phyloP scores from a whole-genome alignment of 768 basidiomycete species.

The Thelephora ganbajun region DNA sequence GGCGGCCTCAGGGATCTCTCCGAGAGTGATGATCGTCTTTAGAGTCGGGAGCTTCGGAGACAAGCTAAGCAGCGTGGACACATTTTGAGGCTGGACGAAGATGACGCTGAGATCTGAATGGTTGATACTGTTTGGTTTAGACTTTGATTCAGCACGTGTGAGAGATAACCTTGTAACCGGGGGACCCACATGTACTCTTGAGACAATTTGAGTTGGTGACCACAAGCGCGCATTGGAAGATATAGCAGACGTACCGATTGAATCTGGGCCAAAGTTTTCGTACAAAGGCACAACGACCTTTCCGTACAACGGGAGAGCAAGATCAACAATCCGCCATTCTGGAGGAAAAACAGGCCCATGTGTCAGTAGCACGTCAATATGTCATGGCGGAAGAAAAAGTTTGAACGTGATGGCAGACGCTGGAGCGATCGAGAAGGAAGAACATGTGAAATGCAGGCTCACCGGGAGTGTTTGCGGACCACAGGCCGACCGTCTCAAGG shows the following conservation, averaged over 20 bases:
- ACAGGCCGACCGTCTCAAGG: slow-evolving; percentile 66
- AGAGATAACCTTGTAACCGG: background rate
- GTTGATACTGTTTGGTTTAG: slow-evolving; percentile 42
- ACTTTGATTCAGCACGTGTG: background rate
- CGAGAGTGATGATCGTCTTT: slow-evolving; percentile 68
- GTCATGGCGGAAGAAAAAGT: background rate
- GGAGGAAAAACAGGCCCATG: slow-evolving; percentile 3
- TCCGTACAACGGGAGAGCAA: slow-evolving; percentile 67
- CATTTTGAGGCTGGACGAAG: slow-evolving; percentile 62
- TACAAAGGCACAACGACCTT: slow-evolving; percentile 85
- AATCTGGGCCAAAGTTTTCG: slow-evolving; percentile 85
- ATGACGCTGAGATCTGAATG: slow-evolving; percentile 72
- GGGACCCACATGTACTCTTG: background rate
- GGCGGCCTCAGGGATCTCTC: slow-evolving; percentile 37
- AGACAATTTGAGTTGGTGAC: background rate
- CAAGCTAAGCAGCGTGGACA: slow-evolving; percentile 64
- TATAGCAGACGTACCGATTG: slow-evolving; percentile 51
- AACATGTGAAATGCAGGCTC: slow-evolving; percentile 7
- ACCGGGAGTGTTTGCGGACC: slow-evolving; percentile 77
- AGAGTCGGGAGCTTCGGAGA: slow-evolving; percentile 45
- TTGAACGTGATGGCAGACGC: too few species aligned
- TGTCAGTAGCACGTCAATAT: background rate
- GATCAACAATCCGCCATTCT: slow-evolving; percentile 94
- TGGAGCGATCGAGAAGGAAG: too few species aligned
- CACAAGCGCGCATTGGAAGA: background rate